Evolutionary conservation across 2,329 filamentous ascomycete species (phyloP), one percentile per base, ranked within the genome.

Genomic region (Pyricularia pennisetigena): DNA sequence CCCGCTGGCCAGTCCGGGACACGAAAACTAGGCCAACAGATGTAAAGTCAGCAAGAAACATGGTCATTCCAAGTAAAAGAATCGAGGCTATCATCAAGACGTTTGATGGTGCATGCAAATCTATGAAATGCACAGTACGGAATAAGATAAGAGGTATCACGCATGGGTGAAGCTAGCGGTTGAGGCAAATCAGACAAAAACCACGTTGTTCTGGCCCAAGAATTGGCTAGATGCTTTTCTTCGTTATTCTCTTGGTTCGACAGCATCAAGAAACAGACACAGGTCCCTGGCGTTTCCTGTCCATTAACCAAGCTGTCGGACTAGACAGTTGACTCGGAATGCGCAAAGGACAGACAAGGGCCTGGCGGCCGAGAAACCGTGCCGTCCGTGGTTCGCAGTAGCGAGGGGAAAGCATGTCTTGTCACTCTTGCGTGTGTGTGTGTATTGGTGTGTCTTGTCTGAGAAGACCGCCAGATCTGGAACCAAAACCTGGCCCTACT

Each of bases 401-500:
- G 57, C 57, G 57, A 26, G n/a, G 57, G 57, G 24, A 61, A 14
- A 61, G 57, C n/a, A 26, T 26, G 57, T 61, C n/a, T 61, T 61
- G 57, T n/a, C n/a, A n/a, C n/a, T n/a, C n/a, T n/a, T n/a, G n/a
- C n/a, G n/a, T n/a, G n/a, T n/a, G n/a, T 26, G 23, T 61, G 23
- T 61, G 24, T 61, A 10, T 12, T 61, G 57, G 24, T 20, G 57
- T 61, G 57, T 61, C 57, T 61, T 61, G 57, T 61, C n/a, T 61
- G 57, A 61, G 9, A 49, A 26, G 64, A 7, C 64, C 66, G 70
- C 68, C 54, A 72, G 69, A 72, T 72, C 71, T 72, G 64, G 68
- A 32, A 67, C 68, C 32, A 9, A 61, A 61, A 66, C 35, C 24
- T 35, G 61, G 32, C 59, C n/a, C 35, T 65, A 68, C 20, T 66